These are phyloP conservation scores for Ceratocystiopsis sp. DNA, from an alignment of 2,329 filamentous ascomycete genomes.

Conservation along the genomic window DNA sequence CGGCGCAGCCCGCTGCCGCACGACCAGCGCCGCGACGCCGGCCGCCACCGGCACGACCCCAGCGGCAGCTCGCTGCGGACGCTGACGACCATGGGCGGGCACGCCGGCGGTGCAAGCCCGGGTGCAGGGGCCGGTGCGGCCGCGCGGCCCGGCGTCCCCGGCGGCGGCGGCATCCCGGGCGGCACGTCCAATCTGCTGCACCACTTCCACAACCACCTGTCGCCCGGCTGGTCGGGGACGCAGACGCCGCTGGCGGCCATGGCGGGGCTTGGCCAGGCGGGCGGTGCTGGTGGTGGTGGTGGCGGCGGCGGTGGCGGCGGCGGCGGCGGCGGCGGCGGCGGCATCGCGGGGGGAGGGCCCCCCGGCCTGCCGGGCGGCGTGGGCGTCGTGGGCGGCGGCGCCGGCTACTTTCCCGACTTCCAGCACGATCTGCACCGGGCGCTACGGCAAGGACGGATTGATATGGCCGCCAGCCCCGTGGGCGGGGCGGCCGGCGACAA, in stretches of 20 bases:
- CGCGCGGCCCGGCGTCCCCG: slow-evolving; percentile 28
- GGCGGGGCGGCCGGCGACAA: not conserved
- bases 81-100: slow-evolving; percentile 9
- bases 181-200: slow-evolving; percentile 55
- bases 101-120: slow-evolving; percentile 40
- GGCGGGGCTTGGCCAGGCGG: slow-evolving; percentile 48
- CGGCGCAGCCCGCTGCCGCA: not conserved
- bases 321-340: no score
- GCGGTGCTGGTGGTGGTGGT: slow-evolving; percentile 25
- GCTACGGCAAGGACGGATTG: not conserved
- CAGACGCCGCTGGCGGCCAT: slow-evolving; percentile 68
- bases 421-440: not conserved
- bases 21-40: slow-evolving; percentile 20
- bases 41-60: slow-evolving; percentile 14
- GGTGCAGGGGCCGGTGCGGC: not conserved
- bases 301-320: slow-evolving; percentile 5
- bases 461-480: no score
- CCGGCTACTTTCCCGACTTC: not conserved
- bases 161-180: slow-evolving; percentile 26
- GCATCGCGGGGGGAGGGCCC: no score
- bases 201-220: slow-evolving; percentile 68
- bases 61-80: slow-evolving; percentile 13
- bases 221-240: slow-evolving; percentile 50
- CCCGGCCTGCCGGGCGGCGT: no score
- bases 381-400: no score